These are phyloP conservation scores for Trichoderma gracile DNA, from an alignment of 2,329 filamentous ascomycete genomes.

Conservation along the genomic window DNA sequence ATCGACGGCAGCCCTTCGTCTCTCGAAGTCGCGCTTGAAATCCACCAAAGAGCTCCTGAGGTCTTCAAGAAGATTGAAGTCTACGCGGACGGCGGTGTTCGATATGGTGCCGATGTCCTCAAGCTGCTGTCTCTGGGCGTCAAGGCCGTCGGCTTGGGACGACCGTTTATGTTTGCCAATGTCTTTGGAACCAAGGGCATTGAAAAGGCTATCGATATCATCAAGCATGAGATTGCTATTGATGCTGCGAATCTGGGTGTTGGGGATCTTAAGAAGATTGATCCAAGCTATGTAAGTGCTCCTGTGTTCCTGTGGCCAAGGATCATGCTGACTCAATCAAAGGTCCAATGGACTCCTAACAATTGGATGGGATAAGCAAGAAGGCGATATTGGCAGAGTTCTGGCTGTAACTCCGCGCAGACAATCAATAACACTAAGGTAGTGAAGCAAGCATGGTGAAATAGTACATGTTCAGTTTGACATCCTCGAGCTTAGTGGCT, in stretches of 20 bases:
- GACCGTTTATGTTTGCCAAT: conserved; percentile 56
- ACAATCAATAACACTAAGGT: background rate
- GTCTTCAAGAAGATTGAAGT: conserved; percentile 44
- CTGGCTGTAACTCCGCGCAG: background rate
- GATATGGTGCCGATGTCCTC: conserved; percentile 47
- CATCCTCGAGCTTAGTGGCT: no score
- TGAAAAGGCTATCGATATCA: conserved; percentile 44
- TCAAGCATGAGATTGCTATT: conserved; percentile 52
- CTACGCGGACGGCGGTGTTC: conserved; percentile 46
- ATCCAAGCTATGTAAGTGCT: conserved; percentile 1
- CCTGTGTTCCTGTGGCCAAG: background rate
- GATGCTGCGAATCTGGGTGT: conserved; percentile 49
- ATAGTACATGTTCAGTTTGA: background rate
- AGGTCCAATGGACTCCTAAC: background rate
- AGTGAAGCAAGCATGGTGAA: background rate
- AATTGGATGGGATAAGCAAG: background rate
- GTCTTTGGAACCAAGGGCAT: conserved; percentile 53
- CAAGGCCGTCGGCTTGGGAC: conserved; percentile 48
- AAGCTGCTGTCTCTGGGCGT: conserved; percentile 48
- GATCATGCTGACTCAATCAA: background rate
- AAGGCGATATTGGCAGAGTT: no score
- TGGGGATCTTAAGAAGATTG: conserved; percentile 40
- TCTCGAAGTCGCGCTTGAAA: conserved; percentile 44
- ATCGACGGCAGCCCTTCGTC: conserved; percentile 43
- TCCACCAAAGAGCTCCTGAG: conserved; percentile 42